Base-by-base conservation (phyloP, 1,284 basidiomycete genomes). In the Pascua sp. region DNA sequence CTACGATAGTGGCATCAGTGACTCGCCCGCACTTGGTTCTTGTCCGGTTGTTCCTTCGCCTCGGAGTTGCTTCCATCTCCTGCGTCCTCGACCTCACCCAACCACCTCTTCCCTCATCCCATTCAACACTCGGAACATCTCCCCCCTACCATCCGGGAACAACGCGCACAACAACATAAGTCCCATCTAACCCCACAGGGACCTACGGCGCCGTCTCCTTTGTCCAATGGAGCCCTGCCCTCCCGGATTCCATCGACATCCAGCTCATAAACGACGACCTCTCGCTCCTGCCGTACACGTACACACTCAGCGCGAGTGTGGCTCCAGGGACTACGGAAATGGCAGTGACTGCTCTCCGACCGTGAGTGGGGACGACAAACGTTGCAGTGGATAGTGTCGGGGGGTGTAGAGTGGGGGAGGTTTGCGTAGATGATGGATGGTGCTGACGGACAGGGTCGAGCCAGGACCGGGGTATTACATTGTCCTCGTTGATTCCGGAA, bases 191-290 rank as follows among this genome's bases (percentile, higher is more conserved):
- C 24, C 3, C 24, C 24, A 32, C 24, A 32, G 24, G 24, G 24
- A 32, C 24, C 24, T 32, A 32, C 24, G 24, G 24, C 24, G 24
- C 24, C 24, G 24, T 43, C 37, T 45, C 42, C 12, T 18, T 59
- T 8, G 24, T 54, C 5, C 49, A 55, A 42, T 59, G 57, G 57
- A 49, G 45, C 16, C 57, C 57, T 17, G 42, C 53, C 5, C 18
- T 59, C 12, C 7, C 11, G 38, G 40, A 24, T 11, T 39, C 50
- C 43, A 16, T 46, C 43, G 39, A 49, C 50, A 46, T 59, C 32
- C 38, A 47, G 18, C 42, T 59, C 18, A 44, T 17, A 8, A 52
- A 55, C 50, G 16, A 38, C 39, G 53, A 59, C 47, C 15, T 37
- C 17, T 10, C 10, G 5, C 24, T 59, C 8, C 49, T 59, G 17